Evolutionary conservation across 129 eudicot species (phyloP), one percentile per base, ranked within the genome.

Genomic region (Flaveria ramosissima): DNA sequence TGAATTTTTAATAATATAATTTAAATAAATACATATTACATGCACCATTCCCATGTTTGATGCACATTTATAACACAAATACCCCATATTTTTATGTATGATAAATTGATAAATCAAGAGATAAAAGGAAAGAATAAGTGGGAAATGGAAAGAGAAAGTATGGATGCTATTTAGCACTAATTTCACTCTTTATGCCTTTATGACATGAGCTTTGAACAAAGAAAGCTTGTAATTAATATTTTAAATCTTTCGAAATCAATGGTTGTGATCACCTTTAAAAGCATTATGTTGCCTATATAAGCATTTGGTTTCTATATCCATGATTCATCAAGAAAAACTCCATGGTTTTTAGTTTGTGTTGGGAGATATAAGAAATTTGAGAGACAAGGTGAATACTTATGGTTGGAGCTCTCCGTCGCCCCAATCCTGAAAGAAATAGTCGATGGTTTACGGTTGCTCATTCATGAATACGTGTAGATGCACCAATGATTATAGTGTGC

Each of bases 401-500:
- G 84, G 52, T 50, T 19, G 83, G 87, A 86, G 87, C 85, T 83
- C 83, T 64, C 76, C 66, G 0, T 68, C 78, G 68, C 86, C 73
- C 68, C 84, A 82, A 76, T 11, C 60, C 74, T 23, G 83, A 77
- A 80, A 63, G 74, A 77, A 64, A 50, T 70, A 45, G 21, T 12
- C 56, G 57, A 68, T 39, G 62, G 61, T 70, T 62, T 23, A 60
- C 47, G 76, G 71, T 64, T 79, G 78, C 78, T 56, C 43, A 50
- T 80, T 84, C 84, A 84, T 84, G 76, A 63, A 64, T 63, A 71
- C 75, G 14, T 80, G 11, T 79, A 45, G 77, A 61, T 83, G 84
- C 71, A 72, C 57, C 43, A 15, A 51, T 26, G 48, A 5, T 19
- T 62, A n/a, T 2, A 65, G 39, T 19, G 74, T 73, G 83, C 83